Evolutionary conservation across 2,329 filamentous ascomycete species (phyloP).

Genomic region (Dactylonectria estremocensis): DNA sequence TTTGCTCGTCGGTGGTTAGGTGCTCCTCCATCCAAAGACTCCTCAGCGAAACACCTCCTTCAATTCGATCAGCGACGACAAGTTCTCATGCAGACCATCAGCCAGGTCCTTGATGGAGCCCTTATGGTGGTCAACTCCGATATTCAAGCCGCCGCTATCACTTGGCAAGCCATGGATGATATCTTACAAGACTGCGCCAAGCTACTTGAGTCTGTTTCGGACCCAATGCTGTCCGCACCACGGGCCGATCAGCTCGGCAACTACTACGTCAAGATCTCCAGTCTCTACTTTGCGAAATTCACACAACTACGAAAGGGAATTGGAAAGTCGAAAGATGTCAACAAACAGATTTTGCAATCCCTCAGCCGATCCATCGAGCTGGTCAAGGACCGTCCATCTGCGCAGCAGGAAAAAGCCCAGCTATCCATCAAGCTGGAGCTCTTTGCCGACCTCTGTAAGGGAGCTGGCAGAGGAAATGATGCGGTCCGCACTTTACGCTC

Average conservation of each 20-base stretch:
- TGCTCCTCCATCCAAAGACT: conserved; percentile 66
- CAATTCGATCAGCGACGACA: conserved; percentile 75
- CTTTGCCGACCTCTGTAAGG: conserved; percentile 73
- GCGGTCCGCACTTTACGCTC: conserved; percentile 71
- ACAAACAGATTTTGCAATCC: conserved; percentile 66
- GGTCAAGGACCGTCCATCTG: conserved; percentile 67
- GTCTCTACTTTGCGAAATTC: conserved; percentile 78
- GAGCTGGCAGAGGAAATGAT: conserved; percentile 67
- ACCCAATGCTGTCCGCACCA: conserved; percentile 51
- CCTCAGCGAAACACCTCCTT: conserved; percentile 69
- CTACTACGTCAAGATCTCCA: conserved; percentile 78
- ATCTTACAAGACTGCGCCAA: conserved; percentile 70
- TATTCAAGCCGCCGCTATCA: conserved; percentile 62
- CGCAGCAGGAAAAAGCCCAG: conserved; percentile 73
- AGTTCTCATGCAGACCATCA: conserved; percentile 66
- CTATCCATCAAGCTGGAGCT: conserved; percentile 76
- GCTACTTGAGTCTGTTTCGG: conserved; percentile 68
- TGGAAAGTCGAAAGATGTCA: conserved; percentile 54
- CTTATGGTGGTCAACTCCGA: conserved; percentile 70
- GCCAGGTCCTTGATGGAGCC: conserved; percentile 72
- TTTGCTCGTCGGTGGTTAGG: conserved; percentile 75
- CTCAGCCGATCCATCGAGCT: conserved; percentile 76
- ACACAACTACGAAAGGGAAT: conserved; percentile 64
- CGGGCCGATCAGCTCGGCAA: conserved; percentile 55
- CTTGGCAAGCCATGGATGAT: conserved; percentile 71